Evolutionary conservation across 192 early-diverging fungal species (phyloP).

Genomic region (Mortierella alpina): DNA sequence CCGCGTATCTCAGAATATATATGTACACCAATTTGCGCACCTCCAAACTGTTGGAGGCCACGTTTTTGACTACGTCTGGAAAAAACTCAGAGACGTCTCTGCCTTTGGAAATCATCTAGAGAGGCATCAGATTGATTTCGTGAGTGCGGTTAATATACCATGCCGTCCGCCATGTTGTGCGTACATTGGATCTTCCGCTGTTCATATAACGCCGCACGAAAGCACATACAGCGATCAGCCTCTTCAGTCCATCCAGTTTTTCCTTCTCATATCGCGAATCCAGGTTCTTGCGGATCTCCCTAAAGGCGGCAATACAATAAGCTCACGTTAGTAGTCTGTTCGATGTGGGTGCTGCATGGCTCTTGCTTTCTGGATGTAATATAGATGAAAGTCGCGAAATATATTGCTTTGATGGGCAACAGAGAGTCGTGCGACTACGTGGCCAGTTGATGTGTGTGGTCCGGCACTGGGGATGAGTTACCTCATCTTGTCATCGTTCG

Average conservation of each 20-base stretch:
- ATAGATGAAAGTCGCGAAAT: neutral
- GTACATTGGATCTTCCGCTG: no score
- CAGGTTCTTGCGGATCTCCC: conserved; percentile 78
- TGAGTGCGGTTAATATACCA: no score
- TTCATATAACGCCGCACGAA: neutral
- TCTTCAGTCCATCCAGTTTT: conserved; percentile 91
- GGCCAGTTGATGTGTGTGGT: neutral
- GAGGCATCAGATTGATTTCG: no score
- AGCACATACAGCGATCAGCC: conserved; percentile 82
- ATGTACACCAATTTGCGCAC: conserved; percentile 97
- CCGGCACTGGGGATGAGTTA: neutral
- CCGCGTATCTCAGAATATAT: conserved; percentile 94
- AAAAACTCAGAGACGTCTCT: conserved; percentile 92
- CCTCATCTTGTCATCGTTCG: conserved; percentile 85
- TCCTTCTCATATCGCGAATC: conserved; percentile 90
- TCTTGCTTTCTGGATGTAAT: no score
- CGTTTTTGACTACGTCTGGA: conserved; percentile 97
- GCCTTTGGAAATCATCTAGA: conserved; percentile 89
- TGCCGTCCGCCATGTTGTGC: no score
- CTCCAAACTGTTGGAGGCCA: conserved; percentile 89
- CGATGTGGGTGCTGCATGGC: no score
- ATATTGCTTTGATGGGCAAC: neutral
- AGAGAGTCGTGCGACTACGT: neutral
- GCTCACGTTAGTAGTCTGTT: neutral
- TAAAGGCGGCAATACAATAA: neutral